phyloP scores from a whole-genome alignment of 2,329 filamentous ascomycete genomes.

The Fusarium goolgardi region DNA sequence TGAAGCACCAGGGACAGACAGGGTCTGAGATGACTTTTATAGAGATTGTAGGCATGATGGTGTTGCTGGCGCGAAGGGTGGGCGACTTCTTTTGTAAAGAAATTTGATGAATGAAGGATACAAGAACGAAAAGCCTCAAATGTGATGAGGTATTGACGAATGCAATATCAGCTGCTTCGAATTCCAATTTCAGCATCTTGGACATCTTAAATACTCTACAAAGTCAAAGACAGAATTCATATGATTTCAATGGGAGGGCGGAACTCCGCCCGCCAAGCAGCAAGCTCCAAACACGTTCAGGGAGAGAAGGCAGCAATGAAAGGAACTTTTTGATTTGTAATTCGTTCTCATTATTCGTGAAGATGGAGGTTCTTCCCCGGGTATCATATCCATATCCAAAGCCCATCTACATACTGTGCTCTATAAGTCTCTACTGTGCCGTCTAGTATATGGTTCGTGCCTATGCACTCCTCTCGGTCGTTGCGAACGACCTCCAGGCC shows the following conservation, averaged over 20 bases:
- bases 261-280: conserved; percentile 40
- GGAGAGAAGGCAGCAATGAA: not conserved
- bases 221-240: not conserved
- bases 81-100: not conserved
- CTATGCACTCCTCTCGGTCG: conserved; percentile 17
- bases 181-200: not conserved
- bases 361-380: conserved; percentile 35
- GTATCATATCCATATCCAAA: conserved; percentile 42
- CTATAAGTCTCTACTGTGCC: not conserved
- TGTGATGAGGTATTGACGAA: not conserved
- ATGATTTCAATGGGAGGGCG: conserved; percentile 29
- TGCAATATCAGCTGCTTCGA: not conserved
- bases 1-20: conserved; percentile 83
- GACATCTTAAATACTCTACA: not conserved
- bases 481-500: conserved; percentile 31
- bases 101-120: not conserved
- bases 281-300: not conserved
- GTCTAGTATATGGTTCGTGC: conserved; percentile 34
- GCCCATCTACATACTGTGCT: not conserved
- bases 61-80: not conserved
- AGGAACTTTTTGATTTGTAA: not conserved
- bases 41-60: conserved; percentile 76
- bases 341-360: not conserved
- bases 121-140: not conserved
- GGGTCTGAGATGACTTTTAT: conserved; percentile 85